phyloP scores from a whole-genome alignment of 805 yeast genomes.

The Myxozyma nipponensis region DNA sequence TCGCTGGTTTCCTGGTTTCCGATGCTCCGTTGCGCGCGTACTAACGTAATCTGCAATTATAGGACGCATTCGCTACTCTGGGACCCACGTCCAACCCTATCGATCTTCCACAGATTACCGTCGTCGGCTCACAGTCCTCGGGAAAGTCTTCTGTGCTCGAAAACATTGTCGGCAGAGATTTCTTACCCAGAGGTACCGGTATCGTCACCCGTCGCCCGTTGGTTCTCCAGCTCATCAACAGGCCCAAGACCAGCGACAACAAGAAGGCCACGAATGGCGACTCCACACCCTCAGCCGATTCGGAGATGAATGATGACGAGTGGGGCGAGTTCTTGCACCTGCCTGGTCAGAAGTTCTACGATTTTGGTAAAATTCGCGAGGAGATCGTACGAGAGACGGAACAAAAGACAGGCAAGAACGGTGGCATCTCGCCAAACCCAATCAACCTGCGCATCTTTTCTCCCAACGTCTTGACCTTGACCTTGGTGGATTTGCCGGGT shows the following conservation, averaged over 20 bases:
- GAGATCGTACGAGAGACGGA: conserved; percentile 93
- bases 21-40: too few relatives aligned
- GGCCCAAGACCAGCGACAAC: conserved; percentile 38
- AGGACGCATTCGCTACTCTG: conserved; percentile 94
- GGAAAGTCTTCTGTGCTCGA: conserved; percentile 89
- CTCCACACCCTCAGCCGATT: conserved; percentile 11
- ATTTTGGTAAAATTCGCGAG: conserved; percentile 80
- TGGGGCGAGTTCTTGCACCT: conserved; percentile 98
- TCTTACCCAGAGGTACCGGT: conserved; percentile 85
- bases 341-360: conserved; percentile 82
- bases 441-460: conserved; percentile 90
- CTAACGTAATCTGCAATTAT: too few relatives aligned
- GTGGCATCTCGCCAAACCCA: conserved; percentile 88
- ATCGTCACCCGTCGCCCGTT: conserved; percentile 88
- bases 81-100: conserved; percentile 94
- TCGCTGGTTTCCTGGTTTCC: neutral
- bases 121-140: conserved; percentile 85
- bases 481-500: conserved; percentile 95
- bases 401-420: conserved; percentile 63
- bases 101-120: conserved; percentile 92
- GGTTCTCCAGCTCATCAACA: conserved; percentile 70
- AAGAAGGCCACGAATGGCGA: neutral
- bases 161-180: conserved; percentile 87
- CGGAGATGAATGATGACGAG: conserved; percentile 46
- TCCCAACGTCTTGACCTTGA: conserved; percentile 89